Conservation (phyloP, 345 rosid genomes). For the Pugionium cornutum region DNA sequence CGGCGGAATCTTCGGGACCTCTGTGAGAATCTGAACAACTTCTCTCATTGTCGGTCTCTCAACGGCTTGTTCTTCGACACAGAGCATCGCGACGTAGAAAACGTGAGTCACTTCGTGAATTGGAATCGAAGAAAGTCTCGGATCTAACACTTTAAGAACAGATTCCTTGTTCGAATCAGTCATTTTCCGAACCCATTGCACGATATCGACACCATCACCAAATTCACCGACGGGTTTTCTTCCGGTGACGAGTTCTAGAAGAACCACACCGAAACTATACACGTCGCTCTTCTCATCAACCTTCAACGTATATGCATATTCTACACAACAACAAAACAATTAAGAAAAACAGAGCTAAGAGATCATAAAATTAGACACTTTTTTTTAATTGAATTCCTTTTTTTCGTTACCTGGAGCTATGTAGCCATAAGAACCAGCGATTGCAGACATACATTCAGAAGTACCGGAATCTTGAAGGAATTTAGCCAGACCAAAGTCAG, state of each 20-base stretch:
- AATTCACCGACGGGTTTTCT: conserved; percentile 95
- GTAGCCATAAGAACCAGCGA: conserved; percentile 95
- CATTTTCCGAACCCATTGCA: conserved; percentile 91
- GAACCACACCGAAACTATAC: conserved; percentile 94
- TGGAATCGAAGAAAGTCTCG: conserved; percentile 81
- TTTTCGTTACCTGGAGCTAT: conserved; percentile 76
- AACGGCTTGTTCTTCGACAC: conserved; percentile 96
- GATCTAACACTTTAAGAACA: conserved; percentile 75
- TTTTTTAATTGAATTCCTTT: too few species aligned
- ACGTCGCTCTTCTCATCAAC: conserved; percentile 99
- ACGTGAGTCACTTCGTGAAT: conserved; percentile 85
- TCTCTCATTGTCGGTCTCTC: conserved; percentile 99
- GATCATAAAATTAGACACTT: background rate
- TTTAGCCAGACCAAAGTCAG: conserved; percentile 92
- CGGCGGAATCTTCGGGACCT: conserved; percentile 63
- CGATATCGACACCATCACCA: conserved; percentile 96
- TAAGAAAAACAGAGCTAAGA: conserved; percentile 22
- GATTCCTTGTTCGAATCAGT: conserved; percentile 89
- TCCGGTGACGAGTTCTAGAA: conserved; percentile 78
- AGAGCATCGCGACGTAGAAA: conserved; percentile 94
- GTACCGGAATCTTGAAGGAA: conserved; percentile 90
- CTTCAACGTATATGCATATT: conserved; percentile 92
- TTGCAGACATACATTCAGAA: conserved; percentile 96
- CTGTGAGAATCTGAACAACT: conserved; percentile 93
- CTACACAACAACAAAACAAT: conserved; percentile 46